phyloP scores from a whole-genome alignment of 352 stramenopile species.

The Globisporangium polare region DNA sequence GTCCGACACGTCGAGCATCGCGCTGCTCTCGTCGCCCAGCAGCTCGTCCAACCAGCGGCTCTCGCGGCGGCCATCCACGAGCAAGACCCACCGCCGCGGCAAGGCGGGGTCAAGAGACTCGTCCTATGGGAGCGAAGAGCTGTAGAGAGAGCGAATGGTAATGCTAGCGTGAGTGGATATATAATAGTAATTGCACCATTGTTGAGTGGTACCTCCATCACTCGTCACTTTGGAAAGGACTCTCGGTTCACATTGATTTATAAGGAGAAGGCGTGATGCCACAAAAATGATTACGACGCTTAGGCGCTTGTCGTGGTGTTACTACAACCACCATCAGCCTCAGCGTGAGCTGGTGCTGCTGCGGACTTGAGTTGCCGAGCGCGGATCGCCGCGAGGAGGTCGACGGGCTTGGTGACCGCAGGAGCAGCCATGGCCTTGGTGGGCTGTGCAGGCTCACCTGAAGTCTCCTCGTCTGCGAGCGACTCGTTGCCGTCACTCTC shows the following conservation, averaged over 20 bases:
- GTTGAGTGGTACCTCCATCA: neutral
- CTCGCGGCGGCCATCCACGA: constrained; percentile 7
- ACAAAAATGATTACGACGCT: constrained; percentile 1
- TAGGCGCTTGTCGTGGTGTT: neutral
- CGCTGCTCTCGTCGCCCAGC: constrained; percentile 43
- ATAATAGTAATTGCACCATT: neutral
- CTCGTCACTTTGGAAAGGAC: neutral
- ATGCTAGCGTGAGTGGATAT: neutral
- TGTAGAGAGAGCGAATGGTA: neutral
- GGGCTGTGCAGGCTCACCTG: neutral
- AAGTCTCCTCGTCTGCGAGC: neutral
- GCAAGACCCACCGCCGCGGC: neutral
- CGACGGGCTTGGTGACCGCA: constrained; percentile 15
- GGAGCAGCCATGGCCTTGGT: constrained; percentile 1
- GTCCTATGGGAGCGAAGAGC: constrained; percentile 3
- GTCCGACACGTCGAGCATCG: constrained; percentile 59
- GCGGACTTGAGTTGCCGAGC: constrained; percentile 26
- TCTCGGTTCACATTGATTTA: neutral
- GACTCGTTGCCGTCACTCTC: constrained; percentile 3
- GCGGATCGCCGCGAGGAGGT: constrained; percentile 69
- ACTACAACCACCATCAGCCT: neutral
- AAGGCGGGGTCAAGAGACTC: neutral
- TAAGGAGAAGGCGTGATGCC: neutral
- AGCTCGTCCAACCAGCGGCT: constrained; percentile 18
- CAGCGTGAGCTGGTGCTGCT: neutral